Conservation (phyloP, 106 monocot genomes). For the Iris macrosiphon region DNA sequence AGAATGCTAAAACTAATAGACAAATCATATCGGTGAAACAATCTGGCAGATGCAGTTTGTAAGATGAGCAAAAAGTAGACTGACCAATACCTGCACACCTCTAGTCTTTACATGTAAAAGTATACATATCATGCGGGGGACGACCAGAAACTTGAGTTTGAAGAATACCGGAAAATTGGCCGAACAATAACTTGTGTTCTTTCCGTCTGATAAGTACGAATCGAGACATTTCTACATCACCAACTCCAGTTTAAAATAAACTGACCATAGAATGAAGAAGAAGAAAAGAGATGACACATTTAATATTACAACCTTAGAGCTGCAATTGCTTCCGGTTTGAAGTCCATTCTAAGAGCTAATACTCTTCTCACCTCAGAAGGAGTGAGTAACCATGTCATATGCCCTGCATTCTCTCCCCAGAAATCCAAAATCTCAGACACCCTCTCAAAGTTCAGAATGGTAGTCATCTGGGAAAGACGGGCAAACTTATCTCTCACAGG, state of each 20-base stretch:
- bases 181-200: background rate
- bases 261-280: background rate
- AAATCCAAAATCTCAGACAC: slow-evolving; percentile 94
- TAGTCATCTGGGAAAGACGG: slow-evolving; percentile 85
- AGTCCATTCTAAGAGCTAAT: slow-evolving; percentile 79
- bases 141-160: background rate
- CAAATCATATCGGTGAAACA: too few relatives aligned
- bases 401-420: slow-evolving; percentile 97
- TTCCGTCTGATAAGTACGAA: background rate
- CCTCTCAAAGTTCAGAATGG: slow-evolving; percentile 84
- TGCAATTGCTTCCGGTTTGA: slow-evolving; percentile 90
- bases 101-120: too few relatives aligned
- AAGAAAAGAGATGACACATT: background rate
- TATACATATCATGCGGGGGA: background rate
- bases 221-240: background rate
- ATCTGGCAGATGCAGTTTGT: too few relatives aligned
- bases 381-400: slow-evolving; percentile 92
- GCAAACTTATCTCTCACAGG: slow-evolving; percentile 94
- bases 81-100: too few relatives aligned
- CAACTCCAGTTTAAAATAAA: too few relatives aligned
- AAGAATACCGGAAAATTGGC: background rate
- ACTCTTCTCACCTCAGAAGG: slow-evolving; percentile 92
- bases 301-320: slow-evolving; percentile 57
- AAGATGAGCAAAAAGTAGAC: too few relatives aligned
- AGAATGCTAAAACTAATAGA: too few relatives aligned